Conservation (phyloP, 306 rosid species). For the Rosa multiflora region DNA sequence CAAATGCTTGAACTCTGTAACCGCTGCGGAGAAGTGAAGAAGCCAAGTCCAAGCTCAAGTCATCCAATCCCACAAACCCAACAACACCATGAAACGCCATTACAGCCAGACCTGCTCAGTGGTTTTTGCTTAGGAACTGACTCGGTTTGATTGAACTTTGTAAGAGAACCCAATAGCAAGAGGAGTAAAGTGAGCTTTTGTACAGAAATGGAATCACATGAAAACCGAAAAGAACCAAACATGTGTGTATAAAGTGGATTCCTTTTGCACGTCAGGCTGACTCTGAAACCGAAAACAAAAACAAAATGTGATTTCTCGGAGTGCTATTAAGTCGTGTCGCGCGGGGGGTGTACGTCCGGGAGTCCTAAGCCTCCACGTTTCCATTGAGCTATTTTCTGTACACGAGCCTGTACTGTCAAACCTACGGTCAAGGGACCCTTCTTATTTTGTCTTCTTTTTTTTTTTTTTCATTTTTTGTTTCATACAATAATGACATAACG, state of each 20-base stretch:
- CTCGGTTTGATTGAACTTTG: not conserved
- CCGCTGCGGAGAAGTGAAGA: slow-evolving; percentile 51
- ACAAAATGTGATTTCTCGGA: not conserved
- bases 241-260: not conserved
- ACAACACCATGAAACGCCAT: slow-evolving; percentile 49
- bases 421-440: too few species aligned
- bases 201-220: not conserved
- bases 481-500: too few species aligned
- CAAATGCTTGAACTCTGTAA: slow-evolving; percentile 53
- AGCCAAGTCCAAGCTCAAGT: slow-evolving; percentile 50
- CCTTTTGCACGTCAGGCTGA: not conserved
- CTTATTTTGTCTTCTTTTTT: too few species aligned
- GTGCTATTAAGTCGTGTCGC: not conserved
- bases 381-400: too few species aligned
- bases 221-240: not conserved
- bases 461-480: too few species aligned
- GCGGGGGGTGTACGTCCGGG: too few species aligned
- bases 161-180: not conserved
- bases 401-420: too few species aligned
- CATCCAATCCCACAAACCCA: slow-evolving; percentile 65
- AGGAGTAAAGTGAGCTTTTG: not conserved
- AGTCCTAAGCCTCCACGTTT: too few species aligned
- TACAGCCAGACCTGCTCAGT: not conserved
- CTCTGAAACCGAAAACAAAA: not conserved
- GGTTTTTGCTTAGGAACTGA: too few species aligned